Evolutionary conservation across 257 asterid genomes (phyloP), one percentile per base, ranked within the genome.

Genomic region (Verbena officinalis): DNA sequence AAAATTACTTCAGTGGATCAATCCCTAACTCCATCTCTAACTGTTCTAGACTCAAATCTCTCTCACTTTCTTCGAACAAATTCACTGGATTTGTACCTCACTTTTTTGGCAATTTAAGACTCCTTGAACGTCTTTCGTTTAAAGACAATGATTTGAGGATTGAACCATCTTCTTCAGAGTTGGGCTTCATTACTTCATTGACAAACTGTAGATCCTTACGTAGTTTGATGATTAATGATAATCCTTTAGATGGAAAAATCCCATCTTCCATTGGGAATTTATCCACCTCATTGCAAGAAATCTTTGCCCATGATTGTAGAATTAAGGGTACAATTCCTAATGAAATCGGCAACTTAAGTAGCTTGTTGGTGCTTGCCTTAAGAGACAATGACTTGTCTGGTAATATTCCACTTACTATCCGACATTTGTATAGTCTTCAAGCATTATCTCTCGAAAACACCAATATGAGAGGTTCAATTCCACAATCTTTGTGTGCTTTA

Each of bases 181-280:
- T 67, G 16, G 50, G 65, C 59, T 55, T 78, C 42, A 34, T 75
- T 19, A 58, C 67, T 64, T 73, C 77, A 11, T 57, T 78, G 58
- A 43, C 72, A 7, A 66, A 57, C 4, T 75, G 78, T 63, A 50
- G 19, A 57, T 49, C 9, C n/a, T 53, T 79, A 9, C 10, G 9
- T 0, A 3, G 2, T 1, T 31, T 78, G 21, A 12, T 0, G 0
- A 4, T 78, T 0, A 1, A 0, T 22, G 5, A 19, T 16, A 78
- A 70, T 52, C 73, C 67, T 14, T 10, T 67, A 0, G 8, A 55
- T 7, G 62, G 67, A 2, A 7, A 8, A 3, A 55, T 78, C 44
- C 80, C 80, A 10, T 1, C 45, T 7, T 69, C 79, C 31, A 11
- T 77, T 10, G 79, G 79, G 10, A 77, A 77, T 65, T 72, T 0